Percentiles rank a stretch among this genome's conserved stretches.
These are phyloP conservation scores for Gossypioides kirkii DNA, from an alignment of 345 rosid species.

Conservation along the genomic window DNA sequence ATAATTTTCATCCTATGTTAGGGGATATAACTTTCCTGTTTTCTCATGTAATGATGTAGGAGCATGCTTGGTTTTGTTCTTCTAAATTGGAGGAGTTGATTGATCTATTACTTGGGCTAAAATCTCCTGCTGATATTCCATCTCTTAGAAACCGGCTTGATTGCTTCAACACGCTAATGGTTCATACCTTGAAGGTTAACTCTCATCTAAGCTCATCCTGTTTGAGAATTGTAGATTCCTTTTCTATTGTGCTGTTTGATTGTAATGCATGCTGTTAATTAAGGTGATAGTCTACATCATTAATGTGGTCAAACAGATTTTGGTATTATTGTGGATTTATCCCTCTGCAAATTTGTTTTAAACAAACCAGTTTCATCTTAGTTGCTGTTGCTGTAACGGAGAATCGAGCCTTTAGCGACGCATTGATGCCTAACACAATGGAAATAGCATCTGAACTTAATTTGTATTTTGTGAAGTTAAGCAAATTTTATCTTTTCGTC, in stretches of 20 bases:
- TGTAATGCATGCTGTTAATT: background rate
- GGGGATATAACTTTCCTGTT: constrained; percentile 11
- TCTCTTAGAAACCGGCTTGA: constrained; percentile 65
- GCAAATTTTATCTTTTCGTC: background rate
- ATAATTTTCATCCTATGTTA: background rate
- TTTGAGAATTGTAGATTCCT: background rate
- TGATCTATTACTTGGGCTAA: constrained; percentile 57
- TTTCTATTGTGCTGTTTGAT: background rate
- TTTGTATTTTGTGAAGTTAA: background rate
- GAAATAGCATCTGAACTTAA: background rate
- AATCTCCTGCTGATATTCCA: constrained; percentile 44
- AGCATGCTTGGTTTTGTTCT: constrained; percentile 68
- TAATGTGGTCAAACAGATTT: background rate
- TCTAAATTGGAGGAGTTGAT: constrained; percentile 60
- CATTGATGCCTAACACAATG: background rate
- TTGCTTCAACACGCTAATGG: constrained; percentile 61
- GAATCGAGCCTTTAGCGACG: background rate
- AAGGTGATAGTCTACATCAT: background rate
- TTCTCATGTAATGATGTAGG: constrained; percentile 44
- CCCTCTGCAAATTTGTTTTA: background rate
- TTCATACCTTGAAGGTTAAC: constrained; percentile 64
- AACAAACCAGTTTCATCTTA: background rate
- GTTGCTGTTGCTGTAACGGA: background rate
- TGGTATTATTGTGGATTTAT: background rate
- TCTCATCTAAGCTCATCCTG: background rate